Evolutionary conservation across 148 eudicot species (phyloP).

Genomic region (Agrostemma githago): DNA sequence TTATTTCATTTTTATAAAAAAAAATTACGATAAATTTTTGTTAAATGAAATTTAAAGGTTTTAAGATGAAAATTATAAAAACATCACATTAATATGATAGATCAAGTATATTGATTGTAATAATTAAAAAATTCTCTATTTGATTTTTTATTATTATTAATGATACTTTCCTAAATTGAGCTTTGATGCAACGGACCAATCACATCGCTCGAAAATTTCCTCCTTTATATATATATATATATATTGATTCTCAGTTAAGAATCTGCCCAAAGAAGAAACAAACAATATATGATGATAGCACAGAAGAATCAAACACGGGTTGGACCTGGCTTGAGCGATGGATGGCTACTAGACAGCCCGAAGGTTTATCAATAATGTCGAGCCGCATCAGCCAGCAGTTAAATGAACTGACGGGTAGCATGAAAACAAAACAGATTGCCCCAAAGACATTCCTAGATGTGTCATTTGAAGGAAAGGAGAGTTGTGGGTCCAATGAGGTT

Average conservation of each 20-base stretch:
- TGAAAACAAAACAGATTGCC: constrained; percentile 26
- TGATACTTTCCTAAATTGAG: no score
- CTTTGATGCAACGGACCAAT: no score
- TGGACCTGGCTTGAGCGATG: constrained; percentile 92
- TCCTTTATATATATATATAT: no score
- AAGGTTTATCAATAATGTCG: constrained; percentile 35
- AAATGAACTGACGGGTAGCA: constrained; percentile 21
- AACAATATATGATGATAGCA: constrained; percentile 32
- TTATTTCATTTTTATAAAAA: no score
- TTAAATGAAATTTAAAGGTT: no score
- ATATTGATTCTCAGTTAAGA: constrained; percentile 50
- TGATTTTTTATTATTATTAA: no score
- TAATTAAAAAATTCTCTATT: no score
- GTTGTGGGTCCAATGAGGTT: constrained; percentile 85
- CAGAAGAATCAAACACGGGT: constrained; percentile 57
- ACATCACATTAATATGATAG: no score
- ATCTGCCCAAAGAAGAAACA: constrained; percentile 71
- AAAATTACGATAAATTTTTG: no score
- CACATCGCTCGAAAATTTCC: no score
- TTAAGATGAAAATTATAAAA: no score
- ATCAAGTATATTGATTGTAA: no score
- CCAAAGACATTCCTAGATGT: constrained; percentile 37
- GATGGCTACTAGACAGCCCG: constrained; percentile 81
- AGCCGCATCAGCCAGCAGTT: constrained; percentile 33
- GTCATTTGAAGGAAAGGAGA: constrained; percentile 70